phyloP scores from a whole-genome alignment of 2,329 filamentous ascomycete species.

The Rasamsonia emersonii region DNA sequence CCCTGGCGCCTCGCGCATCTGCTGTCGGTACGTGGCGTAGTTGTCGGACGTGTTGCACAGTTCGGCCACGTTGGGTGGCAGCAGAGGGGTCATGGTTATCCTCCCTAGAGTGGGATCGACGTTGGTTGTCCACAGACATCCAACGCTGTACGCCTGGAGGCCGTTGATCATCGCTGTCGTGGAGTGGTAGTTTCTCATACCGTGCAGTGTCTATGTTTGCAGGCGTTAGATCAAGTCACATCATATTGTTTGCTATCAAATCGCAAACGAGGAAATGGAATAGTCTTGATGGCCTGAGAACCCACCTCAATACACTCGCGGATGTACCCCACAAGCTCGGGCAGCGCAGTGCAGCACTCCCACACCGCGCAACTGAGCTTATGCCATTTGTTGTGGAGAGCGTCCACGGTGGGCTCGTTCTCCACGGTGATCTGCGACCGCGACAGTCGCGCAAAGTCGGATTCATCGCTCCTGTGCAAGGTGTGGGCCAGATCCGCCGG shows the following conservation, averaged over 20 bases:
- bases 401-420: conserved; percentile 14
- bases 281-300: background rate
- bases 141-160: conserved; percentile 24
- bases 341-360: conserved; percentile 31
- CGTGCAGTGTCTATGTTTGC: conserved; percentile 20
- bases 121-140: conserved; percentile 14
- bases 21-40: conserved; percentile 26
- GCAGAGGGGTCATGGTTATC: conserved; percentile 16
- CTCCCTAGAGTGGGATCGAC: conserved; percentile 8
- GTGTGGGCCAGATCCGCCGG: conserved; percentile 24
- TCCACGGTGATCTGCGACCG: conserved; percentile 14
- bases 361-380: conserved; percentile 23
- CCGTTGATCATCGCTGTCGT: conserved; percentile 28
- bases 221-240: too few species aligned
- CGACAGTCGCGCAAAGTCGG: conserved; percentile 21
- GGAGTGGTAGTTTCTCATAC: conserved; percentile 27
- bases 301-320: conserved; percentile 28
- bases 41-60: conserved; percentile 25
- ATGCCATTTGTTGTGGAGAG: conserved; percentile 23
- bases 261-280: too few species aligned
- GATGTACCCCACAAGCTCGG: conserved; percentile 22
- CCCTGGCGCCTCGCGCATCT: conserved; percentile 23
- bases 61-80: conserved; percentile 16
- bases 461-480: conserved; percentile 21
- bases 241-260: too few species aligned